phyloP scores from a whole-genome alignment of 1,284 basidiomycete genomes.

The Dichomitus squalens region DNA sequence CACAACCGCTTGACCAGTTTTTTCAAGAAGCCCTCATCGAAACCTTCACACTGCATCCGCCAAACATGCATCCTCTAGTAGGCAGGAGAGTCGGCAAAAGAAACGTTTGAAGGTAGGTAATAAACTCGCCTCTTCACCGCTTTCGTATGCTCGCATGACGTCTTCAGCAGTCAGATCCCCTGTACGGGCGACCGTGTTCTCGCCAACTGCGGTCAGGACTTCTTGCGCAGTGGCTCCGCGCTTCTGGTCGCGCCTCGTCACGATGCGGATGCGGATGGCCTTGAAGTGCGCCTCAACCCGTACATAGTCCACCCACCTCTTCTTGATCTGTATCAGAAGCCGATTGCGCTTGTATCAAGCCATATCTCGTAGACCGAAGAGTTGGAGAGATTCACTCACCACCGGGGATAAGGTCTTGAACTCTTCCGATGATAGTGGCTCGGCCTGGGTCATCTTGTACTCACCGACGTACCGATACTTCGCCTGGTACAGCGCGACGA shows the following conservation, averaged over 20 bases:
- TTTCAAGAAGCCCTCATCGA: not conserved
- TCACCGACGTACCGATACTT: not conserved
- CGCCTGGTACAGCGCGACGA: not conserved
- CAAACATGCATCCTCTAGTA: not conserved
- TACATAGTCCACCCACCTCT: slow-evolving; percentile 6
- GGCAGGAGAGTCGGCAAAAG: not conserved
- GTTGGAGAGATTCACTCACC: not conserved
- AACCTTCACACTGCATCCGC: not conserved
- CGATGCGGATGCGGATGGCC: slow-evolving; percentile 19
- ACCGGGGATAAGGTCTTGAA: not conserved
- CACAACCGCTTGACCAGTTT: not conserved
- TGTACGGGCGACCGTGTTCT: not conserved
- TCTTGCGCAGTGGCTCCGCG: slow-evolving; percentile 23
- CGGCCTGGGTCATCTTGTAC: not conserved
- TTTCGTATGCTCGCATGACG: not conserved
- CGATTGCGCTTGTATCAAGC: not conserved
- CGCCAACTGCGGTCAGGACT: not conserved
- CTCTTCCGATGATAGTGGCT: not conserved
- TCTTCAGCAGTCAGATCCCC: not conserved
- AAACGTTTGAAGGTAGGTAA: not conserved
- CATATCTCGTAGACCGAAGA: not conserved
- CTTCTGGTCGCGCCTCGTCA: slow-evolving; percentile 4
- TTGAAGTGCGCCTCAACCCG: not conserved
- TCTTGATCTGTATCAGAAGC: not conserved
- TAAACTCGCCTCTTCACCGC: not conserved